These are phyloP conservation scores for Ascomycota sp. DNA, from an alignment of 2,329 filamentous ascomycete species.

Conservation along the genomic window DNA sequence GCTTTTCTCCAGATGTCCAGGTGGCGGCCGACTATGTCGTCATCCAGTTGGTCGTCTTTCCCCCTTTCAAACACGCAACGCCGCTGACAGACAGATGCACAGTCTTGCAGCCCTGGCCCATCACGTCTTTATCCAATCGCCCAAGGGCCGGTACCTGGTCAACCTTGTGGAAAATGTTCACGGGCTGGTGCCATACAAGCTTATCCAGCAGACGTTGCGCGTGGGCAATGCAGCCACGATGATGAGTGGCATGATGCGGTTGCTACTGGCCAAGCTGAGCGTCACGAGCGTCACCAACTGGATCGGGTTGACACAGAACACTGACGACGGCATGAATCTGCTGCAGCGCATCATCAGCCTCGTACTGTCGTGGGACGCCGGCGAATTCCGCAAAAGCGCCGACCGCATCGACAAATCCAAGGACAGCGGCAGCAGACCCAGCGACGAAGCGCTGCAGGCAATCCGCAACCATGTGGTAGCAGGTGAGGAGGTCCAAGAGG, in stretches of 20 bases:
- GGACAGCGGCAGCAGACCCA: slow-evolving; percentile 21
- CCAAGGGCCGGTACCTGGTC: slow-evolving; percentile 55
- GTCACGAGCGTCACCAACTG: slow-evolving; percentile 58
- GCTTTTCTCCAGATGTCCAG: slow-evolving; percentile 39
- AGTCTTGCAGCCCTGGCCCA: slow-evolving; percentile 58
- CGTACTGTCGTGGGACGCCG: slow-evolving; percentile 51
- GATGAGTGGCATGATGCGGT: slow-evolving; percentile 53
- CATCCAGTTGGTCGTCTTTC: slow-evolving; percentile 35
- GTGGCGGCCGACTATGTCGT: slow-evolving; percentile 46
- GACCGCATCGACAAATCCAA: slow-evolving; percentile 44
- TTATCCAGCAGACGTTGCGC: slow-evolving; percentile 52
- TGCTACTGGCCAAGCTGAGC: slow-evolving; percentile 61
- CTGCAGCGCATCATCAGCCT: slow-evolving; percentile 58
- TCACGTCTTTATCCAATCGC: slow-evolving; percentile 50
- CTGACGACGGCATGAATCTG: slow-evolving; percentile 64
- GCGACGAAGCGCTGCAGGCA: slow-evolving; percentile 38
- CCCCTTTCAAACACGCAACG: slow-evolving; percentile 1
- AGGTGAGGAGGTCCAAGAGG: slow-evolving; percentile 34
- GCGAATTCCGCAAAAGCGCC: slow-evolving; percentile 45
- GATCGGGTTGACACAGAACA: slow-evolving; percentile 50
- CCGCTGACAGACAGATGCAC: background rate
- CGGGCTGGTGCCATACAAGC: slow-evolving; percentile 47
- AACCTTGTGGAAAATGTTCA: slow-evolving; percentile 52
- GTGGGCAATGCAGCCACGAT: slow-evolving; percentile 66
- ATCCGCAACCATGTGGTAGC: slow-evolving; percentile 37